phyloP scores from a whole-genome alignment of 2,329 filamentous ascomycete species.

The Diaporthe sp. region DNA sequence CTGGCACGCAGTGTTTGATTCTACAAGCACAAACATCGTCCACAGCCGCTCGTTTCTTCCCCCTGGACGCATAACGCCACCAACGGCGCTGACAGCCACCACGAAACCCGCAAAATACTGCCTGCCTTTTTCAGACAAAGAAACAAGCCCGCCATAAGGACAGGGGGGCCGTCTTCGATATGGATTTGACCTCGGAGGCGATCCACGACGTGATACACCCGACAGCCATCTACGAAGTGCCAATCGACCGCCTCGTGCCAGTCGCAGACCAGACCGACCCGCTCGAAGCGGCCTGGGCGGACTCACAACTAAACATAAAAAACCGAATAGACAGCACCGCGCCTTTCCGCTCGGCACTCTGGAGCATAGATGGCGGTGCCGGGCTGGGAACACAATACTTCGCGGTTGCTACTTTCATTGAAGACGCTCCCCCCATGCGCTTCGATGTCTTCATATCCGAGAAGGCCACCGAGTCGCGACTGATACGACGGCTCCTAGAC shows the following conservation, averaged over 20 bases:
- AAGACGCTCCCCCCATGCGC: conserved; percentile 62
- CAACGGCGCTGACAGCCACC: neutral
- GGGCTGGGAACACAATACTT: conserved; percentile 72
- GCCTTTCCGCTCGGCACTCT: conserved; percentile 59
- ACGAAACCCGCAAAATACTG: neutral
- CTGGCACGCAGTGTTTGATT: neutral
- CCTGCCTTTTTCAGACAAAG: neutral
- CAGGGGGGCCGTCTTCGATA: conserved; percentile 46
- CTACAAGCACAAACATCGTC: neutral
- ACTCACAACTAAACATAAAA: conserved; percentile 70
- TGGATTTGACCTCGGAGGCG: conserved; percentile 67
- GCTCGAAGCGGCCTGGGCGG: conserved; percentile 55
- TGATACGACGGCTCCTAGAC: conserved; percentile 62
- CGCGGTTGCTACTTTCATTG: conserved; percentile 66
- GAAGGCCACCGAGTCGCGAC: conserved; percentile 56
- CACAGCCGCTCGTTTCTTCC: conserved; percentile 1
- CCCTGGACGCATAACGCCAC: neutral
- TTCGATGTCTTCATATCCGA: conserved; percentile 72
- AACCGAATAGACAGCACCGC: conserved; percentile 72
- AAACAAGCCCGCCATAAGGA: neutral
- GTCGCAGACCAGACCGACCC: neutral
- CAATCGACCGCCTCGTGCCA: neutral
- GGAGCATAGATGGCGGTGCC: conserved; percentile 72
- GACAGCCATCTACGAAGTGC: conserved; percentile 56
- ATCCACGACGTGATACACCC: conserved; percentile 72